Percentiles rank a stretch among this genome's conserved stretches.
phyloP scores from a whole-genome alignment of 257 asterid genomes.

The Lantana camara region DNA sequence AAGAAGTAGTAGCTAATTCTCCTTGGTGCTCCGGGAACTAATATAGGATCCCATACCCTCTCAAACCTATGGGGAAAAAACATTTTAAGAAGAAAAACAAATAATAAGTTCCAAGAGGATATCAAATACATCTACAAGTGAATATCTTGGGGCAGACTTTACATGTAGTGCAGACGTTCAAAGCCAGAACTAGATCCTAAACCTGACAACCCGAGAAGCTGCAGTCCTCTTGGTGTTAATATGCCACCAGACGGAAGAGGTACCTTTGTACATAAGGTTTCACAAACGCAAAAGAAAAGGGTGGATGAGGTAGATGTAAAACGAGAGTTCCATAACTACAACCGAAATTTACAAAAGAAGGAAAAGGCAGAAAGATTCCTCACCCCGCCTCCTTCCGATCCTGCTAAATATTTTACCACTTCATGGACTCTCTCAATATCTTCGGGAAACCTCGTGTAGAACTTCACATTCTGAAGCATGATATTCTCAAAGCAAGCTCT shows the following conservation, averaged over 20 bases:
- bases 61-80: slow-evolving; percentile 64
- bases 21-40: slow-evolving; percentile 77
- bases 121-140: slow-evolving; percentile 14
- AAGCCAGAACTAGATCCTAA: slow-evolving; percentile 92
- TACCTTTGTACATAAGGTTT: slow-evolving; percentile 48
- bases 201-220: slow-evolving; percentile 79
- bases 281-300: neutral
- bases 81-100: slow-evolving; percentile 13
- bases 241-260: slow-evolving; percentile 90
- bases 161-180: slow-evolving; percentile 93
- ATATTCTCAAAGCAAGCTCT: slow-evolving; percentile 77
- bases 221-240: slow-evolving; percentile 87
- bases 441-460: slow-evolving; percentile 82
- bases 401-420: slow-evolving; percentile 69
- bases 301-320: slow-evolving; percentile 2
- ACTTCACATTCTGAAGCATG: slow-evolving; percentile 72
- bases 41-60: slow-evolving; percentile 90
- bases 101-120: neutral
- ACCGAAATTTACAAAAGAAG: slow-evolving; percentile 1
- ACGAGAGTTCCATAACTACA: slow-evolving; percentile 7
- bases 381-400: slow-evolving; percentile 95
- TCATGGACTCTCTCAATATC: slow-evolving; percentile 68
- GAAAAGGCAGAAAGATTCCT: slow-evolving; percentile 30
- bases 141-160: slow-evolving; percentile 28
- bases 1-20: slow-evolving; percentile 78